Conservation (phyloP, 2,329 filamentous ascomycete species). For the Davidsoniella neocaledoniae region DNA sequence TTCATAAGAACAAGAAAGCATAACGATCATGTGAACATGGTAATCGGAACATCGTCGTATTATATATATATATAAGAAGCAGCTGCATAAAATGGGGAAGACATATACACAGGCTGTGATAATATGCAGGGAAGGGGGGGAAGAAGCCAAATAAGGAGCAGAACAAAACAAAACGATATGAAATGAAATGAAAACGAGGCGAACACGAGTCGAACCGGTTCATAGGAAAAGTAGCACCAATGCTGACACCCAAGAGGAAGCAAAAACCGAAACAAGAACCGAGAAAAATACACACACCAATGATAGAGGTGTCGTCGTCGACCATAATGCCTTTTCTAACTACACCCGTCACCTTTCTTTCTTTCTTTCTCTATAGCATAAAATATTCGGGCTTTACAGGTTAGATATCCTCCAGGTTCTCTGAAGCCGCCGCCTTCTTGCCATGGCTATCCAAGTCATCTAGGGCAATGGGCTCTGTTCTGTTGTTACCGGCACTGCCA, state of each 20-base stretch:
- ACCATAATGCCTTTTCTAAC: neutral
- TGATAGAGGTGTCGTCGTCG: neutral
- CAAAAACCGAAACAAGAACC: neutral
- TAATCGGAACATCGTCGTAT: too few relatives aligned
- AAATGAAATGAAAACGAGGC: neutral
- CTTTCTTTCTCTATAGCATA: conserved; percentile 11
- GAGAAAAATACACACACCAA: conserved; percentile 9
- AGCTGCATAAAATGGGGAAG: too few relatives aligned
- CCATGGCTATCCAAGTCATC: conserved; percentile 44
- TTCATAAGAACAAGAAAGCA: neutral
- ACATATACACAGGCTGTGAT: too few relatives aligned
- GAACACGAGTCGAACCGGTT: neutral
- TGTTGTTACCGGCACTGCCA: conserved; percentile 17
- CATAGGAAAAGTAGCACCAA: too few relatives aligned
- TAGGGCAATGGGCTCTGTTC: conserved; percentile 32
- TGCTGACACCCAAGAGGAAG: too few relatives aligned
- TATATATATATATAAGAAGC: too few relatives aligned
- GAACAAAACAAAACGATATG: too few relatives aligned
- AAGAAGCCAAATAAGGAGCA: neutral
- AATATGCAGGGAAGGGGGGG: too few relatives aligned
- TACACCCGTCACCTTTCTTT: neutral
- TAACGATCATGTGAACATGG: too few relatives aligned
- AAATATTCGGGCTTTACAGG: neutral
- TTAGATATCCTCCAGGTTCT: conserved; percentile 41
- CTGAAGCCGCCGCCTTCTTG: conserved; percentile 25